Percentiles rank a stretch among this genome's conserved stretches.
phyloP scores from a whole-genome alignment of 2,329 filamentous ascomycete genomes.

The Ophiostoma himal-ulmi region DNA sequence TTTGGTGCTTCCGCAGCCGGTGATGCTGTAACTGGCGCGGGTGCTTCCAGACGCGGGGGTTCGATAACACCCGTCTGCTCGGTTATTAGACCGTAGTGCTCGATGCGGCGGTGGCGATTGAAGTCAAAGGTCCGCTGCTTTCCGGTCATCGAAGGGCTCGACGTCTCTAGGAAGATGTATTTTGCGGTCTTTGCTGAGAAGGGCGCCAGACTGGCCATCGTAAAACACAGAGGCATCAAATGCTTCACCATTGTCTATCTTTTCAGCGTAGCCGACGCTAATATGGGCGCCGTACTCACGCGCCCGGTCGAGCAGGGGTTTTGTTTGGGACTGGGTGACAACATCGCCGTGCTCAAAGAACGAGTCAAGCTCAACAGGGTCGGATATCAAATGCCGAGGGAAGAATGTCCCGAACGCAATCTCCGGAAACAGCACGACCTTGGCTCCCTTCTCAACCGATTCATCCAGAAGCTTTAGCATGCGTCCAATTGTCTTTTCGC shows the following conservation, averaged over 20 bases:
- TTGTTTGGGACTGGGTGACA: conserved; percentile 40
- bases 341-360: conserved; percentile 46
- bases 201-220: conserved; percentile 38
- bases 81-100: conserved; percentile 36
- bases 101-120: conserved; percentile 25
- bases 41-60: conserved; percentile 19
- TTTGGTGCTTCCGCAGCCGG: background rate
- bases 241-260: conserved; percentile 32
- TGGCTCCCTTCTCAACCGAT: conserved; percentile 40
- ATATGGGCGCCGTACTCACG: conserved; percentile 44
- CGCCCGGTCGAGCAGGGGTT: conserved; percentile 46
- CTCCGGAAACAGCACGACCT: conserved; percentile 50
- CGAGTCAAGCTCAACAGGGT: conserved; percentile 41
- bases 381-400: conserved; percentile 45
- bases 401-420: conserved; percentile 53
- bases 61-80: conserved; percentile 29
- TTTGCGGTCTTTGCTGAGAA: conserved; percentile 50
- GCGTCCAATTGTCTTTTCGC: conserved; percentile 40
- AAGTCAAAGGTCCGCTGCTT: conserved; percentile 27
- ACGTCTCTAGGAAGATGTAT: conserved; percentile 49
- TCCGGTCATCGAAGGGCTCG: conserved; percentile 43
- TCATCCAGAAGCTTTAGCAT: conserved; percentile 45
- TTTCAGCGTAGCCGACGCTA: conserved; percentile 49
- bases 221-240: conserved; percentile 51
- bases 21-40: background rate